Evolutionary conservation across 1,284 basidiomycete species (phyloP).

Genomic region (Coniferiporia weirii): DNA sequence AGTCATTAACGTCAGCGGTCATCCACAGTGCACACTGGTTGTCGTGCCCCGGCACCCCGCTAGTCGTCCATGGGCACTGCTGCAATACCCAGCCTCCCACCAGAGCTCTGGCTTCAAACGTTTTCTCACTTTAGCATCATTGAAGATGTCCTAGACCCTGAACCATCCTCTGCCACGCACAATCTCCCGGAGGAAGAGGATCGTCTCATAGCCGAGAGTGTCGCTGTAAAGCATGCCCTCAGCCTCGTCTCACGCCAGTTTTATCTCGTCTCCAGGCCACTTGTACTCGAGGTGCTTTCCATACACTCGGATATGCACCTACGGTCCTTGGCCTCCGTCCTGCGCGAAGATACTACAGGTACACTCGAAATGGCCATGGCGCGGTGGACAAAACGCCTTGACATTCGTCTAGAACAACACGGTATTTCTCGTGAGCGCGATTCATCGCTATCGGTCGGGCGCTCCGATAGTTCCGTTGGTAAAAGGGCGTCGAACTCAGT

Average conservation of each 20-base stretch:
- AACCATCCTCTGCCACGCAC: not conserved
- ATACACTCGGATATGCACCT: not conserved
- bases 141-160: not conserved
- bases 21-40: too few species aligned
- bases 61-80: not conserved
- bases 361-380: not conserved
- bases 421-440: too few species aligned
- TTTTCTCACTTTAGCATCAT: conserved; percentile 1
- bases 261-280: not conserved
- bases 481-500: not conserved
- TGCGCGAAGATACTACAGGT: not conserved
- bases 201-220: not conserved
- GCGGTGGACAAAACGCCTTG: conserved; percentile 4
- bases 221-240: not conserved
- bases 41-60: not conserved
- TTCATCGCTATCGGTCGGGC: too few species aligned
- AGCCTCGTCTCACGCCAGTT: conserved; percentile 5
- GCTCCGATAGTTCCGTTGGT: too few species aligned
- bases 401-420: not conserved
- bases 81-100: not conserved
- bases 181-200: not conserved
- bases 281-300: conserved; percentile 1
- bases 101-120: conserved; percentile 6
- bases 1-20: not conserved
- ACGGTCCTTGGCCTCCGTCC: not conserved